These are phyloP conservation scores for Hirsutella rhossiliensis DNA, from an alignment of 2,329 filamentous ascomycete genomes.

Conservation along the genomic window DNA sequence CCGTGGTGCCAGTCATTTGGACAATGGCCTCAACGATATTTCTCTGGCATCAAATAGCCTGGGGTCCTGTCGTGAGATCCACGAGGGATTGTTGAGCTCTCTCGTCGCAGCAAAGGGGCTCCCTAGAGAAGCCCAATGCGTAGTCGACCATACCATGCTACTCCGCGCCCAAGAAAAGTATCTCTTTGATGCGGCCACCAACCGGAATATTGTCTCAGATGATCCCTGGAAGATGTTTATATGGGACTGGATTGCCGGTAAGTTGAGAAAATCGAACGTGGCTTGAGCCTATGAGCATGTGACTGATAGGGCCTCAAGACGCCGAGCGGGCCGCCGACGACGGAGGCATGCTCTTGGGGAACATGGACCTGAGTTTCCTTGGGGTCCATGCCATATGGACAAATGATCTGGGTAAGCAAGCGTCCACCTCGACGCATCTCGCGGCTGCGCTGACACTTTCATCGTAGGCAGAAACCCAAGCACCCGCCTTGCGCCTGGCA, in stretches of 20 bases:
- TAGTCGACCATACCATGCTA: conserved; percentile 46
- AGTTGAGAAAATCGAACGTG: conserved; percentile 11
- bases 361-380: conserved; percentile 62
- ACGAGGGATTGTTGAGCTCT: conserved; percentile 39
- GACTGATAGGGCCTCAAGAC: conserved; percentile 25
- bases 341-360: conserved; percentile 57
- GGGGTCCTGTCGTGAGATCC: conserved; percentile 41
- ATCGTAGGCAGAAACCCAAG: conserved; percentile 32
- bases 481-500: conserved; percentile 33
- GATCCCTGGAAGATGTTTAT: conserved; percentile 64
- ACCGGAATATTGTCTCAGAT: conserved; percentile 55
- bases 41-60: conserved; percentile 25
- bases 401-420: conserved; percentile 47
- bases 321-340: conserved; percentile 52
- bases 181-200: conserved; percentile 51
- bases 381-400: conserved; percentile 64
- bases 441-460: neutral
- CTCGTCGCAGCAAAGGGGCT: conserved; percentile 32
- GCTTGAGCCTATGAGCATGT: neutral
- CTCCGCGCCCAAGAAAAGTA: conserved; percentile 50
- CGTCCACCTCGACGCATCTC: neutral
- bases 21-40: conserved; percentile 22
- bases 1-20: conserved; percentile 13
- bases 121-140: conserved; percentile 36
- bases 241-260: conserved; percentile 66